phyloP scores from a whole-genome alignment of 257 asterid species.

The Ilex aquifolium region DNA sequence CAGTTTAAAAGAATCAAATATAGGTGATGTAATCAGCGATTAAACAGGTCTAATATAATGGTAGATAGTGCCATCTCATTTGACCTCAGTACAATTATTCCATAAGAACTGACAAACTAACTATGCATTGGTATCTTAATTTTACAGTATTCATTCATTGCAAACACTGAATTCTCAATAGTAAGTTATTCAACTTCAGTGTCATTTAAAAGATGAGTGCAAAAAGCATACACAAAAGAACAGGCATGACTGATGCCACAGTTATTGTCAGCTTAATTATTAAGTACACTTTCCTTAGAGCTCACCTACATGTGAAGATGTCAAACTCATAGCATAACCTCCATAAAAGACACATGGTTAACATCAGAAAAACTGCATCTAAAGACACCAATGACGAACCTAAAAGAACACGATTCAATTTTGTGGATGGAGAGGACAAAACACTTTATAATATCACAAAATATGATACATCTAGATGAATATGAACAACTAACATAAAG shows the following conservation, averaged over 20 bases:
- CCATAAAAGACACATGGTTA: no score
- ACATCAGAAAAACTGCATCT: no score
- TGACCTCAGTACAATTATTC: neutral
- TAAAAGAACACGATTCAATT: no score
- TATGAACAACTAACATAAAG: no score
- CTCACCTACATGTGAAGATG: no score
- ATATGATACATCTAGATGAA: no score
- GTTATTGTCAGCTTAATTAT: neutral
- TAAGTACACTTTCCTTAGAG: no score
- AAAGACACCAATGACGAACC: no score
- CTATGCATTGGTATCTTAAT: neutral
- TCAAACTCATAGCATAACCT: no score
- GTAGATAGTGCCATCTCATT: neutral
- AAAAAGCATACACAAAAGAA: neutral
- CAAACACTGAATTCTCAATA: neutral
- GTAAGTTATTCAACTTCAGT: neutral
- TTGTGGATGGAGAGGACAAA: no score
- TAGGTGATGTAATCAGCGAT: neutral
- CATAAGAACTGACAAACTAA: neutral
- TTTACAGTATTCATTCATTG: neutral
- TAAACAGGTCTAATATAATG: neutral
- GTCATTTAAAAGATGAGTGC: neutral
- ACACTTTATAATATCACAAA: no score
- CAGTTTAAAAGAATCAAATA: neutral
- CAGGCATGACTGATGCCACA: neutral